Evolutionary conservation across 805 yeast species (phyloP), one percentile per base, ranked within the genome.

Genomic region (Candida adriatica): DNA sequence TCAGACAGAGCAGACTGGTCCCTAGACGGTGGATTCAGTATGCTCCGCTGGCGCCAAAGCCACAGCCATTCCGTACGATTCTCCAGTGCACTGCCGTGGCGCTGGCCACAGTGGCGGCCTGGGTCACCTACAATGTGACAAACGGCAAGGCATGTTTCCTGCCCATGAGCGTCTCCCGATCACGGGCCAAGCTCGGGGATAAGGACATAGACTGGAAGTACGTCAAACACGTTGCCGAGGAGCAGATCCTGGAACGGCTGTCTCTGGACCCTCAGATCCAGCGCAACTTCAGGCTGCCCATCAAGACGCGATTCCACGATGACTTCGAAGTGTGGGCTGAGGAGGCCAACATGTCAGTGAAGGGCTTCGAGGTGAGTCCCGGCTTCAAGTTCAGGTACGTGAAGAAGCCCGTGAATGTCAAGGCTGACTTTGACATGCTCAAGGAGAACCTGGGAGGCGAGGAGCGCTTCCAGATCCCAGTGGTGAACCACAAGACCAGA

Each of bases 291-390:
- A 38, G 45, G 28, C 26, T 50, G 14, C 55, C 55, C 2, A 19
- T 50, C 2, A 36, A 34, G 35, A 34, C 34, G 1, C 17, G 39
- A 21, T 29, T 39, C 8, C 35, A 41, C 5, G 38, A 34, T 7
- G 43, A 40, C n/a, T 48, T 48, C 24, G 34, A 45, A 8, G 25
- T 50, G 4, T 48, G 52, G 53, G 33, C 36, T 2, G 50, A 50
- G 29, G 49, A 47, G 21, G 42, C 29, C 17, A 26, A 33, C 14
- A 30, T 38, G 3, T 28, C 43, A 2, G 30, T 50, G 6, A 50
- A 48, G 24, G 53, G 55, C 2, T 2, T 50, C 4, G 42, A 47
- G 18, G 37, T 50, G 16, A 35, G 35, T n/a, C 53, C 53, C 10
- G 41, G 39, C 3, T 31, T 29, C 17, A 33, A 33, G 24, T 31